Base-by-base conservation (phyloP, 768 basidiomycete species). In the Boletus reticulatus region DNA sequence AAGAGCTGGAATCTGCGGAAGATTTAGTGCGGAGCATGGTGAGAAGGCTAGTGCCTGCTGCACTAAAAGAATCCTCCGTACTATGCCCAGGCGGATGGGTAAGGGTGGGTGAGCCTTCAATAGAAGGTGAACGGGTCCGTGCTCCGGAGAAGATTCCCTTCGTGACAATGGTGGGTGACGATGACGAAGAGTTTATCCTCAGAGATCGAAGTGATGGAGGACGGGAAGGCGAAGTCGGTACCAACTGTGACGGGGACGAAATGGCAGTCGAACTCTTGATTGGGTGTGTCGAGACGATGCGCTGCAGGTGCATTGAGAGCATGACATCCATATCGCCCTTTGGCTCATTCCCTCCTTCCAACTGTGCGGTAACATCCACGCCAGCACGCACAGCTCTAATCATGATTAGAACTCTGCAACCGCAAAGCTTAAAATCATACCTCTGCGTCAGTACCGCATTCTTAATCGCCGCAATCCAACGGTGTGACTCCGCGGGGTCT, bases 271-370 rank as follows among this genome's bases (percentile, higher is more conserved):
- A 61, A 20, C 52, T 34, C 49, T 62, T 58, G 27, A 43, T 43
- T 41, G 58, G 51, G 41, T 68, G 50, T 70, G 69, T 27, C 75
- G 75, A 29, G 75, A 74, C 59, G 77, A 73, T 50, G n/a, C 81
- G 84, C 61, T 89, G 87, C 32, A 83, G 77, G 46, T 85, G 84
- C 78, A 92, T 89, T 31, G 87, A 86, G 36, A 92, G 77, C 82
- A 90, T 88, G 45, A 91, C 89, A 66, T 92, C 89, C 75, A 92
- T 82, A 64, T 92, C 89, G 7, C 89, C 89, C 44, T 84, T 78
- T 20, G 88, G 88, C 57, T 89, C 89, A 27, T 79, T 73, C 16
- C 73, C 75, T 20, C 76, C 73, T 4, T 73, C 61, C 20, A 72
- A 71, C 39, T 72, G 72, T 0, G 77, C 66, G 27, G 82, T 71